These are phyloP conservation scores for Monilinia polystroma DNA, from an alignment of 2,329 filamentous ascomycete species.

Conservation along the genomic window DNA sequence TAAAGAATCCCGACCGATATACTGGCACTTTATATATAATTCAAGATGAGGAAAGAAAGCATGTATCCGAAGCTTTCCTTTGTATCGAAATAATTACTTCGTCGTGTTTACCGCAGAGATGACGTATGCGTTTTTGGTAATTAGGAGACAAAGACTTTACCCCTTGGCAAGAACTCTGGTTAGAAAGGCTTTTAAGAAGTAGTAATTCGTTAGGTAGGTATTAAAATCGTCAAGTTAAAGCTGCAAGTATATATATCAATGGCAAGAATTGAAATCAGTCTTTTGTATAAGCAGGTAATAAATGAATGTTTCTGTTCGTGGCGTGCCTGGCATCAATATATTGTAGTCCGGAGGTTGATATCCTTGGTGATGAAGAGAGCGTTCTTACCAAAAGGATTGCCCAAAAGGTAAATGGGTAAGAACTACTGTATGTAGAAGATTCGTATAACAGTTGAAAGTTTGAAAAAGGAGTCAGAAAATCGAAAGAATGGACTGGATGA, in stretches of 20 bases:
- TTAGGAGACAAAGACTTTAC: not conserved
- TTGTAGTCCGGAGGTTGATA: not conserved
- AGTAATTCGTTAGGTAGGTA: not conserved
- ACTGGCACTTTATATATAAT: not conserved
- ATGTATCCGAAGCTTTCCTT: not conserved
- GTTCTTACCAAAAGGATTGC: not conserved
- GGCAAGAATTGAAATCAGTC: not conserved
- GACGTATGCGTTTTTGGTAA: constrained; percentile 12
- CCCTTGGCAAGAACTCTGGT: not conserved
- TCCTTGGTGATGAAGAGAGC: not conserved
- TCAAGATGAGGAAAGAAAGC: not conserved
- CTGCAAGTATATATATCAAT: not conserved
- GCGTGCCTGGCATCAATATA: not conserved
- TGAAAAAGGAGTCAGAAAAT: not conserved
- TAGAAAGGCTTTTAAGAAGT: not conserved
- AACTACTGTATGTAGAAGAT: not conserved
- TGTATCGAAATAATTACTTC: not conserved
- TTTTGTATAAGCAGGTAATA: not conserved
- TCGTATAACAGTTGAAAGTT: not conserved
- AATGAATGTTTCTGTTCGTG: constrained; percentile 8
- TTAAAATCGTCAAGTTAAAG: not conserved
- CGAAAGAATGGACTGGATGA: no score
- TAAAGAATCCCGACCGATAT: not conserved
- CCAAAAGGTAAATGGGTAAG: not conserved
- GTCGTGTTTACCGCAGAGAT: constrained; percentile 6